These are phyloP conservation scores for Musa balbisiana DNA, from an alignment of 202 grass and related monocot species.

Conservation along the genomic window DNA sequence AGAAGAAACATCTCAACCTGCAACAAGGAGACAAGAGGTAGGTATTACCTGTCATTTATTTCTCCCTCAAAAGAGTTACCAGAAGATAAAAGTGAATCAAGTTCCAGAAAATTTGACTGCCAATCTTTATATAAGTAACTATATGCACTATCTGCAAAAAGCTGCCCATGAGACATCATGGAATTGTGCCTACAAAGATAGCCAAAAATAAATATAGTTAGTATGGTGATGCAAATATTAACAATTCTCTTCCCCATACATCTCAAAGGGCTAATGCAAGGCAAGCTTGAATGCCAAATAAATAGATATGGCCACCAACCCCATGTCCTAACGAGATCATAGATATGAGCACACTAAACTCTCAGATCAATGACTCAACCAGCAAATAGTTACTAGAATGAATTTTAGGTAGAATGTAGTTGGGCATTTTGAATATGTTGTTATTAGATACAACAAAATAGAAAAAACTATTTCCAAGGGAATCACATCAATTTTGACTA, in stretches of 20 bases:
- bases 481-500: not conserved
- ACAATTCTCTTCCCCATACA: not conserved
- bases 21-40: not conserved
- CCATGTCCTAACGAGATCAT: not conserved
- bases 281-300: not conserved
- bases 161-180: constrained; percentile 31
- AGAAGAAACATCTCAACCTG: not conserved
- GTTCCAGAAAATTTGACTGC: constrained; percentile 89
- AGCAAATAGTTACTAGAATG: too few relatives aligned
- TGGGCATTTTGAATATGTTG: too few relatives aligned
- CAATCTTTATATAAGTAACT: constrained; percentile 47
- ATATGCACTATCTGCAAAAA: constrained; percentile 49
- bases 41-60: constrained; percentile 55
- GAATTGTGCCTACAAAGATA: constrained; percentile 37
- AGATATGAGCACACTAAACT: not conserved
- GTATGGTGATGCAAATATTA: not conserved
- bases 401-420: too few relatives aligned
- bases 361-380: not conserved
- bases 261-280: not conserved
- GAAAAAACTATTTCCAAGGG: not conserved
- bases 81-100: constrained; percentile 87
- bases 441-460: too few relatives aligned
- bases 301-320: not conserved
- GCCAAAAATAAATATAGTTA: constrained; percentile 18
- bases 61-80: constrained; percentile 84